phyloP scores from a whole-genome alignment of 2,329 filamentous ascomycete genomes.

The Sclerotinia borealis region DNA sequence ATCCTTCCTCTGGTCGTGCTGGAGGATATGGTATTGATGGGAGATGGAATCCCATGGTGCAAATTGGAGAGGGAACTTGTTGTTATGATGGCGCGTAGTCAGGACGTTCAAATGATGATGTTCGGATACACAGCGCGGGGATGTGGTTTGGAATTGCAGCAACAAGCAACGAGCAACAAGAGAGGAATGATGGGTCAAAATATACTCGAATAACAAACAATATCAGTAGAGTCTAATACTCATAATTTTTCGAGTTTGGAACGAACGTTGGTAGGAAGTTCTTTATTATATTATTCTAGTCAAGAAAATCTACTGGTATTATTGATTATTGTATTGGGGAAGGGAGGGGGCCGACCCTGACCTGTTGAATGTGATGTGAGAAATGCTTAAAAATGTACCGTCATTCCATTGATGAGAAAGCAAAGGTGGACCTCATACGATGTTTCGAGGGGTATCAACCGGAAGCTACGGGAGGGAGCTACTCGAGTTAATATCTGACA shows the following conservation, averaged over 20 bases:
- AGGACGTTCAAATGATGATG: background rate
- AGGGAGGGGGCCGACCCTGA: background rate
- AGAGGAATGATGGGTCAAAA: background rate
- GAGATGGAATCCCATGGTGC: constrained; percentile 24
- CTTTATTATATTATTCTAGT: background rate
- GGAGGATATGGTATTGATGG: constrained; percentile 33
- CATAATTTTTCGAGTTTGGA: background rate
- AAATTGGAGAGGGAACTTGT: background rate
- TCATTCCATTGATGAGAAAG: background rate
- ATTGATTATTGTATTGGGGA: background rate
- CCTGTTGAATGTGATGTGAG: background rate
- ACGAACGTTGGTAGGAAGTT: background rate
- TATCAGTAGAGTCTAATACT: too few species aligned
- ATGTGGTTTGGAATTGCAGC: background rate
- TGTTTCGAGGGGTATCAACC: background rate
- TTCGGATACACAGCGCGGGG: background rate
- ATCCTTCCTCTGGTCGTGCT: constrained; percentile 27
- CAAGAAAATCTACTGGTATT: background rate
- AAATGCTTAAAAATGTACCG: background rate
- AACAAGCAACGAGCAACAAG: too few species aligned
- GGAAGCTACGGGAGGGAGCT: background rate
- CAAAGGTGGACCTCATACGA: background rate
- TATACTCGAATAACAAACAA: background rate
- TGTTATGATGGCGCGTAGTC: background rate
- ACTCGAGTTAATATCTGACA: too few species aligned